Evolutionary conservation across 306 rosid genomes (phyloP).

Genomic region (Elaeagnus macrophylla): DNA sequence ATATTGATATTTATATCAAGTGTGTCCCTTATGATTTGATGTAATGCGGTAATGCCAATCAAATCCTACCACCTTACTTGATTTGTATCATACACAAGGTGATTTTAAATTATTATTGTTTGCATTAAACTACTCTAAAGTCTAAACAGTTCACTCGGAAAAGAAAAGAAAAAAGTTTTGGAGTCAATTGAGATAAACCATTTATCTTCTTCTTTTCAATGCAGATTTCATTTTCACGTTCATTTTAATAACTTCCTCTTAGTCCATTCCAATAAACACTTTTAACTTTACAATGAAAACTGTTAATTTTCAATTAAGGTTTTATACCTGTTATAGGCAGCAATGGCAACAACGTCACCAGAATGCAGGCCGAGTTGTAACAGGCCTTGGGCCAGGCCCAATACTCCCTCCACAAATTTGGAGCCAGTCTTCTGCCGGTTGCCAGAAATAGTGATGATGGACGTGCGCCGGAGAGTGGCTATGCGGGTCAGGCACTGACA

Average conservation of each 20-base stretch:
- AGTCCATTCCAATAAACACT: too few relatives aligned
- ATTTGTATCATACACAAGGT: too few relatives aligned
- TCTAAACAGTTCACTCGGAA: neutral
- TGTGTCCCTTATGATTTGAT: too few relatives aligned
- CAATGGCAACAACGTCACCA: slow-evolving; percentile 65
- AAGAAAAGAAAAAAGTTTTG: neutral
- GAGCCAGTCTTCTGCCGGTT: slow-evolving; percentile 39
- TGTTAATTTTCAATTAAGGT: neutral
- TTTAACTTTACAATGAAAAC: neutral
- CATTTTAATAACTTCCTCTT: too few relatives aligned
- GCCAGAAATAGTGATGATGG: slow-evolving; percentile 36
- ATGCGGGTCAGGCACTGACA: slow-evolving; percentile 66
- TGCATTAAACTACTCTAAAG: too few relatives aligned
- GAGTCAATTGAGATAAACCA: neutral
- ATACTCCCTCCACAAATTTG: slow-evolving; percentile 47
- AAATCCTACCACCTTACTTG: too few relatives aligned
- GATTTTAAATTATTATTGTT: too few relatives aligned
- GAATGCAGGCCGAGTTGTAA: slow-evolving; percentile 42
- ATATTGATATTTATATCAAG: too few relatives aligned
- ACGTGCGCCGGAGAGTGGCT: slow-evolving; percentile 26
- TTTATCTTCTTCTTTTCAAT: too few relatives aligned
- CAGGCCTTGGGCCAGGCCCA: slow-evolving; percentile 48
- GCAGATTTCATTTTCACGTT: too few relatives aligned
- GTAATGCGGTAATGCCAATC: too few relatives aligned
- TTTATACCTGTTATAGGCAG: slow-evolving; percentile 62